Evolutionary conservation across 257 asterid species (phyloP).

Genomic region (Osmanthus fragrans): DNA sequence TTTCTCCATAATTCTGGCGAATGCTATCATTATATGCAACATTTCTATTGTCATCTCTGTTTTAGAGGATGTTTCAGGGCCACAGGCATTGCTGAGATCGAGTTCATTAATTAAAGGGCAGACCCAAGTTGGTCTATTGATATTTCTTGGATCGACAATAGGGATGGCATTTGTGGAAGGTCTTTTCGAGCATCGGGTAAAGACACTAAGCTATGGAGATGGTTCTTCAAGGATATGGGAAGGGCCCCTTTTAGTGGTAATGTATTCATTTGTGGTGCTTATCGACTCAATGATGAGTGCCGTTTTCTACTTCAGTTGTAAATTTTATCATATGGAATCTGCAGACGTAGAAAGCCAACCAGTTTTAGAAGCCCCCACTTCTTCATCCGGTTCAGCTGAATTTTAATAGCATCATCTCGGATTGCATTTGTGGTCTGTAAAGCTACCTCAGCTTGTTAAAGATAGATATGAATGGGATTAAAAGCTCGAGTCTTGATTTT

Average conservation of each 20-base stretch:
- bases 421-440: constrained; percentile 4
- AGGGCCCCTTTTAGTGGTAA: constrained; percentile 88
- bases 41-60: constrained; percentile 80
- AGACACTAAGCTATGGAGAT: constrained; percentile 82
- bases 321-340: constrained; percentile 70
- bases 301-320: constrained; percentile 94
- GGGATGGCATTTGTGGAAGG: constrained; percentile 91
- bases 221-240: constrained; percentile 96
- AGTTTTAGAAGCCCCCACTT: constrained; percentile 55
- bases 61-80: constrained; percentile 83
- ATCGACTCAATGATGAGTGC: constrained; percentile 91
- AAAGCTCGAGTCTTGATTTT: not conserved
- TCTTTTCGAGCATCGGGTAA: constrained; percentile 85
- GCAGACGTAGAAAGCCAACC: constrained; percentile 55
- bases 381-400: constrained; percentile 40
- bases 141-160: constrained; percentile 84
- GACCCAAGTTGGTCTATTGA: constrained; percentile 82
- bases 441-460: constrained; percentile 14
- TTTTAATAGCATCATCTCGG: constrained; percentile 32
- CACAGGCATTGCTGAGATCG: constrained; percentile 76
- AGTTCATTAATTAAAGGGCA: constrained; percentile 79
- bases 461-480: constrained; percentile 1
- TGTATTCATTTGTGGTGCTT: constrained; percentile 82
- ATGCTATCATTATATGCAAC: constrained; percentile 73
- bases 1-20: constrained; percentile 70